These are phyloP conservation scores for Diversispora epigaea DNA, from an alignment of 192 early-diverging fungal species.

Conservation along the genomic window DNA sequence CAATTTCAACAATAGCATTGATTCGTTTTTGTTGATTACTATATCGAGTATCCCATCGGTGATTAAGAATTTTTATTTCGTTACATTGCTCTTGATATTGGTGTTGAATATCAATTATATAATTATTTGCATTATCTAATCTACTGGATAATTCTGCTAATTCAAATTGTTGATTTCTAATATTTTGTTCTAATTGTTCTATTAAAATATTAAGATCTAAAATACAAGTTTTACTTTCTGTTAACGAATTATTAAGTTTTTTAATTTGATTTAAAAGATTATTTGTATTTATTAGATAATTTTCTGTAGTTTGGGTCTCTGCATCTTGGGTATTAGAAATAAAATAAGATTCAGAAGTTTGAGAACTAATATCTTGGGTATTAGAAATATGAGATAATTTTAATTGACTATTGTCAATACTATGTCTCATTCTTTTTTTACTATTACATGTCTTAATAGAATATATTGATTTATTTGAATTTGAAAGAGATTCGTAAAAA, in stretches of 20 bases:
- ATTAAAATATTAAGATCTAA: too few species aligned
- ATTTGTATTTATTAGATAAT: not conserved
- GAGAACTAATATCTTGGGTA: not conserved
- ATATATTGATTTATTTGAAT: too few species aligned
- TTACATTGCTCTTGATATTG: not conserved
- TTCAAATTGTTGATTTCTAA: too few species aligned
- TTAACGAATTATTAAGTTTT: too few species aligned
- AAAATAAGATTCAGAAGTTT: not conserved
- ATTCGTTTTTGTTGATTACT: not conserved
- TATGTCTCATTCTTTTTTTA: not conserved
- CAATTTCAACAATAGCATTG: not conserved
- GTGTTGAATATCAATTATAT: not conserved
- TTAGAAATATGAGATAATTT: not conserved
- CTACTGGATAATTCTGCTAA: not conserved
- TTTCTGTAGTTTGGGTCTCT: not conserved
- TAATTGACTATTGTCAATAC: not conserved
- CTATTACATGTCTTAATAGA: not conserved
- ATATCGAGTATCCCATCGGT: not conserved
- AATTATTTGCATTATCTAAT: not conserved
- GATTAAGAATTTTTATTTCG: not conserved
- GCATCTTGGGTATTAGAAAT: not conserved
- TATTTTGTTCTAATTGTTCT: too few species aligned
- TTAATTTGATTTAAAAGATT: too few species aligned
- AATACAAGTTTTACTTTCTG: too few species aligned
- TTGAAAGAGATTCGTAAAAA: not conserved